Percentiles rank a stretch among this genome's conserved stretches.
These are phyloP conservation scores for Atkinsonella hypoxylon DNA, from an alignment of 2,329 filamentous ascomycete genomes.

Conservation along the genomic window DNA sequence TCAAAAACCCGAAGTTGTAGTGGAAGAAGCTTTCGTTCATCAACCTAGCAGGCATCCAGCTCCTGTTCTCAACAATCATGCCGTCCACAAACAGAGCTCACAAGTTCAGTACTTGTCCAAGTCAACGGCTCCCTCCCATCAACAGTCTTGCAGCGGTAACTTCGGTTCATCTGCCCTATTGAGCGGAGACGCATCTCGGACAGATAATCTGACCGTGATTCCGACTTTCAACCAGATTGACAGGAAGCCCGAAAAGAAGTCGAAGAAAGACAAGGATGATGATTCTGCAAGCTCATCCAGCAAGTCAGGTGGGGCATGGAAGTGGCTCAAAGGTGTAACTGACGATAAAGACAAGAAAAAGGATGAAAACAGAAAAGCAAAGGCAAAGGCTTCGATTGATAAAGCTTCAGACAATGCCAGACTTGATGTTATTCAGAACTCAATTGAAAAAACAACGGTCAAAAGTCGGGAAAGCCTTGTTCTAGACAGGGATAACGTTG, in stretches of 20 bases:
- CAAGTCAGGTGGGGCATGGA: constrained; percentile 59
- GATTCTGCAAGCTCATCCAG: constrained; percentile 47
- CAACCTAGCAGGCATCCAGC: constrained; percentile 5
- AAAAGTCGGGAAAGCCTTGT: constrained; percentile 73
- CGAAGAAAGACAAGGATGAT: constrained; percentile 60
- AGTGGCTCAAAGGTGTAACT: constrained; percentile 70
- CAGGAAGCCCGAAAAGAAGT: constrained; percentile 61
- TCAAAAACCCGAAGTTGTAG: constrained; percentile 13
- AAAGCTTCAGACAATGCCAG: constrained; percentile 66
- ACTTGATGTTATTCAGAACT: constrained; percentile 76
- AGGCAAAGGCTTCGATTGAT: constrained; percentile 44
- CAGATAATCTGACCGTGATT: constrained; percentile 69
- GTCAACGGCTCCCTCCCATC: constrained; percentile 7
- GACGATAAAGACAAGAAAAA: constrained; percentile 53
- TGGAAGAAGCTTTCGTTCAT: constrained; percentile 28
- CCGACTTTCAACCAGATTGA: constrained; percentile 61
- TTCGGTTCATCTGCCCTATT: constrained; percentile 49
- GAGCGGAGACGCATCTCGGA: constrained; percentile 53
- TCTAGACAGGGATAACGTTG: constrained; percentile 64
- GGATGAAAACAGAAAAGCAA: constrained; percentile 54
- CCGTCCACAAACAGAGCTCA: neutral
- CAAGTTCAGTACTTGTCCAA: constrained; percentile 9
- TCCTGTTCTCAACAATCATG: neutral
- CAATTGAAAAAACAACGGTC: constrained; percentile 57
- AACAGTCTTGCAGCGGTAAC: constrained; percentile 16